Evolutionary conservation across 306 rosid species (phyloP).

Genomic region (Styphnolobium japonicum): DNA sequence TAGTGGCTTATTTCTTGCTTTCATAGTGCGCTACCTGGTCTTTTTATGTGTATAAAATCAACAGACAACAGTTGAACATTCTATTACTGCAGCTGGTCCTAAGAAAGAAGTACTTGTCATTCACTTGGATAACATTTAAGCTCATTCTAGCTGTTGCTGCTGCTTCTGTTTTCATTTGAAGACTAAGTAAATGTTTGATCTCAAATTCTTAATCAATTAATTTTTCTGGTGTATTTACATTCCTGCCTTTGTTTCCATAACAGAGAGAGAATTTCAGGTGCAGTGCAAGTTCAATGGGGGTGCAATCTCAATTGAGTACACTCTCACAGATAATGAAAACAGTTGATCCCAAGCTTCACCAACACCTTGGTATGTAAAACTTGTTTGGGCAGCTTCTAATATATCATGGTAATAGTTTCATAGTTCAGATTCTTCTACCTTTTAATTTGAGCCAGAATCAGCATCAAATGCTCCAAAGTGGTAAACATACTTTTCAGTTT

Average conservation of each 20-base stretch:
- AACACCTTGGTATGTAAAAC: slow-evolving; percentile 75
- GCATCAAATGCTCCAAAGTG: background rate
- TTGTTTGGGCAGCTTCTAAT: slow-evolving; percentile 5
- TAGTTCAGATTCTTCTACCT: background rate
- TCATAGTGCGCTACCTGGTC: background rate
- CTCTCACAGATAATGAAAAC: slow-evolving; percentile 89
- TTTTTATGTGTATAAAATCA: background rate
- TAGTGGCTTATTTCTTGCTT: slow-evolving; percentile 4
- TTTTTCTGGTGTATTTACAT: slow-evolving; percentile 28
- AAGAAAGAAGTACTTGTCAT: background rate
- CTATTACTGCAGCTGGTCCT: background rate
- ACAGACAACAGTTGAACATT: background rate
- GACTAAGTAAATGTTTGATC: background rate
- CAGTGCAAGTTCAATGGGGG: slow-evolving; percentile 76
- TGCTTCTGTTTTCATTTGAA: slow-evolving; percentile 16
- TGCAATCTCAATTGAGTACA: slow-evolving; percentile 85
- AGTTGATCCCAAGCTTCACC: slow-evolving; percentile 92
- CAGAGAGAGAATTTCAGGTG: slow-evolving; percentile 91
- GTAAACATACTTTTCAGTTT: background rate
- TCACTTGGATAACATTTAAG: background rate
- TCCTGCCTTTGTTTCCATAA: slow-evolving; percentile 33
- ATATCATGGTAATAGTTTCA: slow-evolving; percentile 12
- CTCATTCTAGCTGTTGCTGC: background rate
- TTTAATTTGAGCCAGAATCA: background rate
- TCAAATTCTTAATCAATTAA: background rate